These are phyloP conservation scores for Coemansia sp. DNA, from an alignment of 192 early-diverging fungal species.

Conservation along the genomic window DNA sequence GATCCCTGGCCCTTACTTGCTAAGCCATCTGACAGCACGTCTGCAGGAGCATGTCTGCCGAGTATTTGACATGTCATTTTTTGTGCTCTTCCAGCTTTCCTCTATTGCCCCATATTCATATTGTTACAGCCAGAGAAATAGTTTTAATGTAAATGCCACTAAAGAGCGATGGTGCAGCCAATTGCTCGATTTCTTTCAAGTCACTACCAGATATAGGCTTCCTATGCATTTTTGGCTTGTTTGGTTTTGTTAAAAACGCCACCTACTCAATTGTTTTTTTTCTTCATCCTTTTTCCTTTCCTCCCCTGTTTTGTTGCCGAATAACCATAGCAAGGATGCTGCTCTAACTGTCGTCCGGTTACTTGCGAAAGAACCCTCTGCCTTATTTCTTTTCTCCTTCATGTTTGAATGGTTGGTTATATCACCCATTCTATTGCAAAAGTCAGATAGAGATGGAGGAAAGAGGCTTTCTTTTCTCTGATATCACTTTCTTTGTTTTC, in stretches of 20 bases:
- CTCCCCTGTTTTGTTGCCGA: neutral
- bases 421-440: neutral
- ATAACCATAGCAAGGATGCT: neutral
- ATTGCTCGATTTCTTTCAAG: neutral
- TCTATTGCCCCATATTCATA: no score
- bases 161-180: no score
- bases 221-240: neutral
- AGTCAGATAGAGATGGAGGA: neutral
- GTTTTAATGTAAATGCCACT: no score
- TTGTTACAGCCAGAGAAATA: no score
- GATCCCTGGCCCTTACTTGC: neutral
- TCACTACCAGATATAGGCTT: neutral
- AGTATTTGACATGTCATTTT: neutral
- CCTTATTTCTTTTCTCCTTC: neutral
- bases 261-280: neutral
- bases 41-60: neutral
- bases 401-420: neutral
- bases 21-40: conserved; percentile 1
- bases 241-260: neutral
- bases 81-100: no score
- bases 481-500: neutral
- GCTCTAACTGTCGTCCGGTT: neutral
- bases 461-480: neutral
- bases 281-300: neutral
- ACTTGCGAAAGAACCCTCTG: neutral